These are phyloP conservation scores for Nicotiana paniculata DNA, from an alignment of 257 asterid species.

Conservation along the genomic window DNA sequence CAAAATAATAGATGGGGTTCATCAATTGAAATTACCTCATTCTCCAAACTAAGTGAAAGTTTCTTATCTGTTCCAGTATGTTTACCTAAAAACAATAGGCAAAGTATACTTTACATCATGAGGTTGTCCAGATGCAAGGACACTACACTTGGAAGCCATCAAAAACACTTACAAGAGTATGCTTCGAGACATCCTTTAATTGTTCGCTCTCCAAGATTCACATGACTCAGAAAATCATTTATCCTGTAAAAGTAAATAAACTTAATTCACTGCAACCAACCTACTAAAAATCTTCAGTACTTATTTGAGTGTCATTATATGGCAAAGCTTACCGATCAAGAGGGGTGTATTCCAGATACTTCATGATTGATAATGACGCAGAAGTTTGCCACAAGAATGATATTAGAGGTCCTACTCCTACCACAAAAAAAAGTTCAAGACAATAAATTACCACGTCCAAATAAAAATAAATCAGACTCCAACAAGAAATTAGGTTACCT, in stretches of 20 bases:
- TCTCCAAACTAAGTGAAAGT: constrained; percentile 89
- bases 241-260: constrained; percentile 37
- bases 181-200: constrained; percentile 88
- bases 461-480: not conserved
- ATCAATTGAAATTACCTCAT: constrained; percentile 51
- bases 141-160: not conserved
- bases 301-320: not conserved
- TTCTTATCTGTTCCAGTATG: constrained; percentile 85
- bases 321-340: constrained; percentile 54
- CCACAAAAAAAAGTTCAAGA: not conserved
- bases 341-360: constrained; percentile 82
- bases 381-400: constrained; percentile 8
- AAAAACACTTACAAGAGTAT: constrained; percentile 73
- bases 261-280: not conserved
- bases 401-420: constrained; percentile 1
- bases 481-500: not conserved
- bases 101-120: constrained; percentile 6
- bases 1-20: not conserved
- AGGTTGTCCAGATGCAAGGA: constrained; percentile 1
- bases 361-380: constrained; percentile 40
- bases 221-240: constrained; percentile 67
- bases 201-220: constrained; percentile 88
- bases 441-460: not conserved
- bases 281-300: not conserved
- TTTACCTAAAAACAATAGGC: constrained; percentile 55